Evolutionary conservation across 257 asterid genomes (phyloP).

Genomic region (Avicennia marina): DNA sequence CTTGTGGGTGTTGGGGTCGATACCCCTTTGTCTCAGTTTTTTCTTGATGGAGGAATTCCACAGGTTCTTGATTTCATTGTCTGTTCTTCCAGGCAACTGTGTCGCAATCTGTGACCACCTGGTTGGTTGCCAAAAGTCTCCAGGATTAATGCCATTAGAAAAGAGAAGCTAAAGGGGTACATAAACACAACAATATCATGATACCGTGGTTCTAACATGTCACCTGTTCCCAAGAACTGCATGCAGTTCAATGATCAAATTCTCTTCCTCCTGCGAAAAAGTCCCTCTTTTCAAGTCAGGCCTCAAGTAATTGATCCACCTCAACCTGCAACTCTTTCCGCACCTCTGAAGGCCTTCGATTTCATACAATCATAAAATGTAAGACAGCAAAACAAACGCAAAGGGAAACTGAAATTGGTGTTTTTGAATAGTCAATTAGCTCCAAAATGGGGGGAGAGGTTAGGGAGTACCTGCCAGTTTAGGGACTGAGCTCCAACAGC

Average conservation of each 20-base stretch:
- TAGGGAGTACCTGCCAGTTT: slow-evolving; percentile 64
- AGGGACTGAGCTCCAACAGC: slow-evolving; percentile 99
- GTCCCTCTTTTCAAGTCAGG: slow-evolving; percentile 93
- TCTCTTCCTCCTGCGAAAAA: slow-evolving; percentile 83
- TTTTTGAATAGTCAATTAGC: too few species aligned
- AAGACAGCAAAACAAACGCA: neutral
- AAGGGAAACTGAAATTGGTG: neutral
- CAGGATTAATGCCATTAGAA: neutral
- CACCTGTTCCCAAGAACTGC: slow-evolving; percentile 93
- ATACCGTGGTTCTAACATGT: too few species aligned
- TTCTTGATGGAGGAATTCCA: slow-evolving; percentile 96
- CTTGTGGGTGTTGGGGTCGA: slow-evolving; percentile 84
- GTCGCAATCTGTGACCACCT: slow-evolving; percentile 98
- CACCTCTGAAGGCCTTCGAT: slow-evolving; percentile 73
- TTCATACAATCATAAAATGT: neutral
- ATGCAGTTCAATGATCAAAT: slow-evolving; percentile 73
- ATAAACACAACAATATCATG: too few species aligned
- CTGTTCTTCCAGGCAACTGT: slow-evolving; percentile 84
- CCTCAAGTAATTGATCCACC: slow-evolving; percentile 91
- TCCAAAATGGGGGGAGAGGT: neutral
- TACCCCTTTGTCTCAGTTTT: slow-evolving; percentile 76
- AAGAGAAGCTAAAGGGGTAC: too few species aligned
- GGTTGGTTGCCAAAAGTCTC: neutral
- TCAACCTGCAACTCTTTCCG: slow-evolving; percentile 87
- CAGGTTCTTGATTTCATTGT: slow-evolving; percentile 82